Conservation (phyloP, 2,329 filamentous ascomycete genomes). For the Hawksworthiomyces lignivorus region DNA sequence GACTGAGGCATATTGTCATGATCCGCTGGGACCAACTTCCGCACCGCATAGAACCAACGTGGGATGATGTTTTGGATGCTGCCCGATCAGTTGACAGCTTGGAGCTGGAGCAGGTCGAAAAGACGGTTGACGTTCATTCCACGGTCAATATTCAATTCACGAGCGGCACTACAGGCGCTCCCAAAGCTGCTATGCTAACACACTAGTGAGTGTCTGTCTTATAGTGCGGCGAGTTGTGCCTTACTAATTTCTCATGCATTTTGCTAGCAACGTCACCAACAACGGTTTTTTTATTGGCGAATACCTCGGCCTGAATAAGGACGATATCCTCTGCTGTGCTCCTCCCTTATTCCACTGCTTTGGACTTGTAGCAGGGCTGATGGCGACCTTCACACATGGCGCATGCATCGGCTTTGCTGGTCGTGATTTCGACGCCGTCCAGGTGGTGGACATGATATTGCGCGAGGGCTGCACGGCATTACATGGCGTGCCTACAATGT, state of each 20-base stretch:
- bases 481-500: constrained; percentile 80
- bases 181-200: constrained; percentile 69
- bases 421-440: constrained; percentile 62
- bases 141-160: constrained; percentile 71
- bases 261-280: constrained; percentile 54
- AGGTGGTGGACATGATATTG: constrained; percentile 58
- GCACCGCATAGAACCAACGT: constrained; percentile 1
- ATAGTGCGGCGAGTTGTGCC: too few species aligned
- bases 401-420: constrained; percentile 69
- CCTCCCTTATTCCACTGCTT: constrained; percentile 84
- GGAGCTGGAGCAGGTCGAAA: constrained; percentile 43
- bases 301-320: constrained; percentile 59
- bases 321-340: constrained; percentile 69
- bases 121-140: constrained; percentile 53
- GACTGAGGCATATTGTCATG: not conserved
- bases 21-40: constrained; percentile 3
- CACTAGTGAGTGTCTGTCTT: constrained; percentile 59
- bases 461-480: constrained; percentile 65
- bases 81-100: constrained; percentile 22
- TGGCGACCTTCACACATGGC: constrained; percentile 66
- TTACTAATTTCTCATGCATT: too few species aligned
- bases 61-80: constrained; percentile 1
- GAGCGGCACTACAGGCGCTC: constrained; percentile 64
- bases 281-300: constrained; percentile 66
- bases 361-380: constrained; percentile 67